Conservation (phyloP, 2,329 filamentous ascomycete genomes). For the Talaromyces sp. region DNA sequence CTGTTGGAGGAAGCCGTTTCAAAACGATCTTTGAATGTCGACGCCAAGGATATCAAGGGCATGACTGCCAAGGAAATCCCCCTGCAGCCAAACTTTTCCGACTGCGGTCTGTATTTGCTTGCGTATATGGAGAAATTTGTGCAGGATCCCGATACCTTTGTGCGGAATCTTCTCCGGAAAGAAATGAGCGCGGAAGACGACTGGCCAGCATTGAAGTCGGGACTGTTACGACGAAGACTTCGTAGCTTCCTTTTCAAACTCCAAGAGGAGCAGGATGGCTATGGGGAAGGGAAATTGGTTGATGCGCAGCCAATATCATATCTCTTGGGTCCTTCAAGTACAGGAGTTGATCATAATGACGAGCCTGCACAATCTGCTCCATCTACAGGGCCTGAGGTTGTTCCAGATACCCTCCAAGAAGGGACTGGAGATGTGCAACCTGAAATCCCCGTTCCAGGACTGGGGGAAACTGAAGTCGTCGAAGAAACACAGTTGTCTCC, state of each 20-base stretch:
- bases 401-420: constrained; percentile 2
- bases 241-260: constrained; percentile 61
- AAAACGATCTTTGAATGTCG: constrained; percentile 51
- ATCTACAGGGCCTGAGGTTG: neutral
- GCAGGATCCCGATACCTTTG: constrained; percentile 64
- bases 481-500: constrained; percentile 5
- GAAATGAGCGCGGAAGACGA: constrained; percentile 54
- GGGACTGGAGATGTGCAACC: neutral
- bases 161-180: constrained; percentile 59
- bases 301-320: constrained; percentile 26
- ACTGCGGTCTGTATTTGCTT: constrained; percentile 84
- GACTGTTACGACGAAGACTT: constrained; percentile 59
- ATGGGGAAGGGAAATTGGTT: constrained; percentile 29
- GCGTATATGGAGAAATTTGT: constrained; percentile 82
- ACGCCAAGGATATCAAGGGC: constrained; percentile 45
- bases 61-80: constrained; percentile 73
- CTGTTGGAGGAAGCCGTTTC: constrained; percentile 64
- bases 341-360: neutral
- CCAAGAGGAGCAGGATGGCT: constrained; percentile 52
- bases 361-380: neutral
- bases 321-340: constrained; percentile 19
- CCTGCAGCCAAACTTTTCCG: constrained; percentile 73
- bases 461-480: neutral
- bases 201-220: constrained; percentile 51
- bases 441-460: neutral